A percentile compares a stretch with the other conserved stretches of the same genome.
These are phyloP conservation scores for Calonectria naviculata DNA, from an alignment of 2,329 filamentous ascomycete genomes.

Conservation along the genomic window DNA sequence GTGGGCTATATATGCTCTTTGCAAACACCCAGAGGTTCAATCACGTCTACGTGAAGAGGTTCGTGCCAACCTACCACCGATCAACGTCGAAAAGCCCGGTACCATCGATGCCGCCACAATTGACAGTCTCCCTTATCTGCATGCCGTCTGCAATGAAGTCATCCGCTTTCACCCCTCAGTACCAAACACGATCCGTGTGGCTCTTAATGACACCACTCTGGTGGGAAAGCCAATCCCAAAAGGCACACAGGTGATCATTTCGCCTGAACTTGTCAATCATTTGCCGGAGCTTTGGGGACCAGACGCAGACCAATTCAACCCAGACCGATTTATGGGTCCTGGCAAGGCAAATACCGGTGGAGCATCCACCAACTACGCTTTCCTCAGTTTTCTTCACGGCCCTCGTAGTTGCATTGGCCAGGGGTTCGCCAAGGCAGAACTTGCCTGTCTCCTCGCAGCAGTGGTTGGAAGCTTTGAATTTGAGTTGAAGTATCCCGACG, in stretches of 20 bases:
- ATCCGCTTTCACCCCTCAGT: slow-evolving; percentile 80
- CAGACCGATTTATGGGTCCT: slow-evolving; percentile 76
- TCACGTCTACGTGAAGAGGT: slow-evolving; percentile 75
- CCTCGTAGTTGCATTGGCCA: slow-evolving; percentile 87
- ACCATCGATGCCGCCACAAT: slow-evolving; percentile 61
- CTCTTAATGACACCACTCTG: slow-evolving; percentile 73
- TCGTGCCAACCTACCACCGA: slow-evolving; percentile 67
- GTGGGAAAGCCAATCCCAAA: slow-evolving; percentile 74
- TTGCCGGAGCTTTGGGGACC: slow-evolving; percentile 78
- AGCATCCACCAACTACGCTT: slow-evolving; percentile 79
- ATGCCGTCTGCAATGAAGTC: slow-evolving; percentile 82
- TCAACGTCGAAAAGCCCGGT: slow-evolving; percentile 42
- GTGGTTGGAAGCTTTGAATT: slow-evolving; percentile 82
- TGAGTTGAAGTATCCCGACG: slow-evolving; percentile 46
- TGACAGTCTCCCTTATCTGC: slow-evolving; percentile 81
- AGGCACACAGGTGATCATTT: slow-evolving; percentile 75
- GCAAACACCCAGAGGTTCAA: slow-evolving; percentile 73
- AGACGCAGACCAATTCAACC: slow-evolving; percentile 80
- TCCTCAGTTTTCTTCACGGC: slow-evolving; percentile 87
- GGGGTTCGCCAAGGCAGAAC: slow-evolving; percentile 84
- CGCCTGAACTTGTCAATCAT: slow-evolving; percentile 76
- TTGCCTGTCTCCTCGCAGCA: slow-evolving; percentile 83
- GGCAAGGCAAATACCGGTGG: slow-evolving; percentile 49
- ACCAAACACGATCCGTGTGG: slow-evolving; percentile 74
- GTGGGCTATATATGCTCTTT: slow-evolving; percentile 79